These are phyloP conservation scores for Tolypocladium capitatum DNA, from an alignment of 2,329 filamentous ascomycete genomes.

Conservation along the genomic window DNA sequence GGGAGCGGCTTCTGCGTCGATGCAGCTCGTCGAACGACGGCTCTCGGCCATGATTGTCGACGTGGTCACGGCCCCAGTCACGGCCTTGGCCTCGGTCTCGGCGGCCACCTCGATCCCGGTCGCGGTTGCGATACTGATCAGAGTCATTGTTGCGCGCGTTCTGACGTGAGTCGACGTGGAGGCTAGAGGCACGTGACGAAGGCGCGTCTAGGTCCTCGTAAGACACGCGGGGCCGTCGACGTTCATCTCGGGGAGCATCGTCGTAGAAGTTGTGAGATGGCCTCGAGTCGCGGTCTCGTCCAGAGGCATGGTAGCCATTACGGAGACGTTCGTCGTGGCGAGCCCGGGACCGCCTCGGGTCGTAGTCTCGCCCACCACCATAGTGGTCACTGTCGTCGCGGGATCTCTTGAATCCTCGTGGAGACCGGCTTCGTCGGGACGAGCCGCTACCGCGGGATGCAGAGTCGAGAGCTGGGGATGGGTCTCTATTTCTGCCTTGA, in stretches of 20 bases:
- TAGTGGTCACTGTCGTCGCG: constrained; percentile 48
- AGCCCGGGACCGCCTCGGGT: constrained; percentile 46
- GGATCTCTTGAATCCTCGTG: constrained; percentile 53
- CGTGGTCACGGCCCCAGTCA: constrained; percentile 6
- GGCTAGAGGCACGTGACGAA: background rate
- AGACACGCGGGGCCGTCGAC: constrained; percentile 1
- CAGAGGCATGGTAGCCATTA: constrained; percentile 25
- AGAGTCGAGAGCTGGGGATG: constrained; percentile 41
- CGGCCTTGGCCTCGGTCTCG: constrained; percentile 29
- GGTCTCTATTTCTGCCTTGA: constrained; percentile 63
- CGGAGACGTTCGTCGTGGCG: constrained; percentile 46
- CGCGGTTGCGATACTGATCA: constrained; percentile 27
- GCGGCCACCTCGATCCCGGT: constrained; percentile 13
- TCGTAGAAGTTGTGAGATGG: constrained; percentile 1
- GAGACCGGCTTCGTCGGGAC: constrained; percentile 41
- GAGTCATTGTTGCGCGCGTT: constrained; percentile 11
- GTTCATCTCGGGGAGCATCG: background rate
- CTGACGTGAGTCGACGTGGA: background rate
- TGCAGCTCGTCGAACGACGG: constrained; percentile 38
- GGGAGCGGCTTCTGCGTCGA: constrained; percentile 42
- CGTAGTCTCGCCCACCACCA: constrained; percentile 30
- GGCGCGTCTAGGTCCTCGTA: constrained; percentile 3
- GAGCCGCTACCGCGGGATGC: constrained; percentile 27
- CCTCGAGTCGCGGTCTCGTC: constrained; percentile 11
- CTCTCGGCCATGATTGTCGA: constrained; percentile 21